phyloP scores from a whole-genome alignment of 192 early-diverging fungal genomes.

The Backusella sp. region DNA sequence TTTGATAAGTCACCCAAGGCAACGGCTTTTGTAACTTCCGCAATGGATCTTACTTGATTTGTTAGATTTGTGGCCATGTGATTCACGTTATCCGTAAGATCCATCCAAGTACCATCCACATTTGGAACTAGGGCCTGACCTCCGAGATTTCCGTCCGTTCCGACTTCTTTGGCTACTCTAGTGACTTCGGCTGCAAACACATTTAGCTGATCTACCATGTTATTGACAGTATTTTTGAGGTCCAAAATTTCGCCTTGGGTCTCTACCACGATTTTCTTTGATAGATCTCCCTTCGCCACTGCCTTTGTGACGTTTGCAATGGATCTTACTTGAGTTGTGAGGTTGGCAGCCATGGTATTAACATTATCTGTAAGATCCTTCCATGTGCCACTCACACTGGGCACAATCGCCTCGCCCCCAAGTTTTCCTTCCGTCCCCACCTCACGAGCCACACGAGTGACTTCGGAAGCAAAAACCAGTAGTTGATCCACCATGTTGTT shows the following conservation, averaged over 20 bases:
- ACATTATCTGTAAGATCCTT: constrained; percentile 58
- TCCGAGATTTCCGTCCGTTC: constrained; percentile 67
- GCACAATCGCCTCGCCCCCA: constrained; percentile 50
- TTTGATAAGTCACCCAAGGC: constrained; percentile 63
- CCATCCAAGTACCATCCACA: constrained; percentile 63
- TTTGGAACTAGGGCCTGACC: constrained; percentile 57
- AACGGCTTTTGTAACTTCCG: constrained; percentile 60
- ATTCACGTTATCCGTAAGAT: constrained; percentile 62
- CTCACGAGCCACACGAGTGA: constrained; percentile 34
- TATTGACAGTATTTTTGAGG: constrained; percentile 72
- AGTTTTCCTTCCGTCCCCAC: constrained; percentile 54
- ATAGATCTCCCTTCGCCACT: constrained; percentile 58
- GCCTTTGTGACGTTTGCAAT: constrained; percentile 61
- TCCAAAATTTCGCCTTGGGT: constrained; percentile 67
- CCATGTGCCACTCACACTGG: constrained; percentile 49
- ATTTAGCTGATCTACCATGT: constrained; percentile 64
- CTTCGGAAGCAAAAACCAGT: constrained; percentile 56
- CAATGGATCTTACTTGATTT: constrained; percentile 58
- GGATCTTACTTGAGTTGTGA: constrained; percentile 59
- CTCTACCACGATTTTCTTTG: constrained; percentile 58
- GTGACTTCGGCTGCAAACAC: constrained; percentile 64
- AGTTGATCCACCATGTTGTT: constrained; percentile 79
- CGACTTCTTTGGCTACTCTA: constrained; percentile 70
- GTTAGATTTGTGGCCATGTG: constrained; percentile 59
- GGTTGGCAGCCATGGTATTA: constrained; percentile 57